Percentiles rank a stretch among this genome's conserved stretches.
phyloP scores from a whole-genome alignment of 306 rosid species.

The Cucurbita pepo region DNA sequence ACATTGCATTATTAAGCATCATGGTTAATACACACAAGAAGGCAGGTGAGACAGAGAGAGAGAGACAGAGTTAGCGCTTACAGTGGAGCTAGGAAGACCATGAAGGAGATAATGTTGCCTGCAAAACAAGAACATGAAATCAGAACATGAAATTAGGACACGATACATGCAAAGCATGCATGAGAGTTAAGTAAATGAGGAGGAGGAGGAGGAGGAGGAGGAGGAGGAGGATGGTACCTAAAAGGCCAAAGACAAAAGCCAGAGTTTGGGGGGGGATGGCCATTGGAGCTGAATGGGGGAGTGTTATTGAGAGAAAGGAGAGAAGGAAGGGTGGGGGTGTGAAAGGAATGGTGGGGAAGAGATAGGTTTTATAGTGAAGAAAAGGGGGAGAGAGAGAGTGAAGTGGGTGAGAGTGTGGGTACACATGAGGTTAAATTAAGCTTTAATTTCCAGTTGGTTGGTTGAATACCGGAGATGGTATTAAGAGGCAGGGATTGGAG shows the following conservation, averaged over 20 bases:
- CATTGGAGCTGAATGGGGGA: conserved; percentile 15
- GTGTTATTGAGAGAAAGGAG: too few relatives aligned
- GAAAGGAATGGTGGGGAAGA: not conserved
- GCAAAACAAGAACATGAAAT: not conserved
- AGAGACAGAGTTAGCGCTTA: conserved; percentile 16
- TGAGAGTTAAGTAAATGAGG: too few relatives aligned
- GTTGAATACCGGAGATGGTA: not conserved
- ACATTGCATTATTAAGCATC: too few relatives aligned
- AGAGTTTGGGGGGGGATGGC: conserved; percentile 24
- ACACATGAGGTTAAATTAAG: too few relatives aligned
- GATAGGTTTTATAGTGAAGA: not conserved
- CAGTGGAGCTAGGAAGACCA: conserved; percentile 87
- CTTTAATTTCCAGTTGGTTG: conserved; percentile 23
- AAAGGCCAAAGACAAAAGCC: conserved; percentile 58
- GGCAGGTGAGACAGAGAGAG: too few relatives aligned
- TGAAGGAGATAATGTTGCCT: conserved; percentile 78
- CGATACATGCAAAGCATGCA: not conserved
- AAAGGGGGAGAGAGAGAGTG: not conserved
- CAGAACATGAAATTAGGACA: too few relatives aligned
- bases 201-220: too few relatives aligned
- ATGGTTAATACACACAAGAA: too few relatives aligned
- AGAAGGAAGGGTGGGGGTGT: not conserved
- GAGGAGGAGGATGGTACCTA: conserved; percentile 23
- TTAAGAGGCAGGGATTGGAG: too few relatives aligned
- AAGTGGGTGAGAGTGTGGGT: not conserved